Evolutionary conservation across 768 basidiomycete genomes (phyloP), one percentile per base, ranked within the genome.

Genomic region (Mycena indigotica): DNA sequence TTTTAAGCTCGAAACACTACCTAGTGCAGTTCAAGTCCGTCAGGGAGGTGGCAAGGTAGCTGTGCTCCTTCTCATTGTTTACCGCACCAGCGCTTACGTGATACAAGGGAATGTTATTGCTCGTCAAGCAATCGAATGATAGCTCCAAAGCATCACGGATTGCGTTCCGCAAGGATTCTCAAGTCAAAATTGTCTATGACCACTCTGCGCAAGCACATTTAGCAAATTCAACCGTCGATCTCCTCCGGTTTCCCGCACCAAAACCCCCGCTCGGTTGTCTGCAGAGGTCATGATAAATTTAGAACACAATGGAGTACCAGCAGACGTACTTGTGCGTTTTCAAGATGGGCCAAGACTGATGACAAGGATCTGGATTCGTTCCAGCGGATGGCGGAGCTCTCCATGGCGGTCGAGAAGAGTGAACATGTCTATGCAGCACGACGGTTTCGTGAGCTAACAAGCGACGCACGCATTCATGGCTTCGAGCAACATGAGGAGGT

Each of bases 21-120:
- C 82, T 0, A 75, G 75, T 30, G 84, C 81, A 2, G 71, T 84
- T 50, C 84, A 85, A 65, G 77, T 74, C 52, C 77, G 84, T 17
- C 65, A 83, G 8, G 68, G 63, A 21, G 84, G 84, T 5, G 67
- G 70, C 10, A 84, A 85, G 73, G 82, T 19, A 12, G 12, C 6
- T 5, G 8, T 28, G 25, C 24, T 16, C 23, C n/a, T n/a, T n/a
- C n/a, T n/a, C n/a, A n/a, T n/a, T n/a, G n/a, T n/a, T n/a, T n/a
- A n/a, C n/a, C n/a, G n/a, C n/a, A n/a, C n/a, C n/a, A n/a, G n/a
- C n/a, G n/a, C n/a, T n/a, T n/a, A n/a, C n/a, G n/a, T n/a, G n/a
- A n/a, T n/a, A n/a, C 10, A 21, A 66, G 67, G 65, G 67, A 10
- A 63, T 68, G 58, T 53, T 63, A 2, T 28, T 63, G 2, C 17